Percentiles rank a stretch among this genome's conserved stretches.
phyloP scores from a whole-genome alignment of 768 basidiomycete species.

The Boletus fagicola region DNA sequence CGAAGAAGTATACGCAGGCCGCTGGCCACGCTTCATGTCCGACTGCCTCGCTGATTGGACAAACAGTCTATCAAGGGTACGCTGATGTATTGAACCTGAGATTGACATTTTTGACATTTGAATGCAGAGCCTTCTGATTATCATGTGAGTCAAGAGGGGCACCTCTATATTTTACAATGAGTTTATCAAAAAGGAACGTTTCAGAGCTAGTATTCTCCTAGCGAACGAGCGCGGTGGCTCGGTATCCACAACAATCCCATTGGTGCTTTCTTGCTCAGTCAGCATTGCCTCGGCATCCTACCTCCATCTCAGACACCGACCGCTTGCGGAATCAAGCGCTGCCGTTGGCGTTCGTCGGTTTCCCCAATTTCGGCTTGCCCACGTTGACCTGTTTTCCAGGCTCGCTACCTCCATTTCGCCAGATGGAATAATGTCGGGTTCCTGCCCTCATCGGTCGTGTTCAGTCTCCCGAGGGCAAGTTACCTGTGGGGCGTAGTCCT shows the following conservation, averaged over 20 bases:
- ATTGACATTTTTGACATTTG: slow-evolving; percentile 5
- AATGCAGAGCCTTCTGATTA: slow-evolving; percentile 25
- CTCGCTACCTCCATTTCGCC: slow-evolving; percentile 31
- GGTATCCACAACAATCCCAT: slow-evolving; percentile 18
- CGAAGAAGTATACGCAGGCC: slow-evolving; percentile 49
- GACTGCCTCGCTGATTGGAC: slow-evolving; percentile 51
- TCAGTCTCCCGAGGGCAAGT: slow-evolving; percentile 51
- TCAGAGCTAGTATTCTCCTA: slow-evolving; percentile 37
- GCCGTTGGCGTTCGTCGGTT: slow-evolving; percentile 42
- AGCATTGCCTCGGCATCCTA: slow-evolving; percentile 30
- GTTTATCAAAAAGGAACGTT: slow-evolving; percentile 34
- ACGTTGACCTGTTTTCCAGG: slow-evolving; percentile 25
- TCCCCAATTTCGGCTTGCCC: not conserved
- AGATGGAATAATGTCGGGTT: slow-evolving; percentile 44
- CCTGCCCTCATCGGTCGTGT: slow-evolving; percentile 48
- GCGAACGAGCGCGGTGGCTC: slow-evolving; percentile 31
- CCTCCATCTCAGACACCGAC: slow-evolving; percentile 27
- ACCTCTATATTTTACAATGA: not conserved
- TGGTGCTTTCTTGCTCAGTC: slow-evolving; percentile 22
- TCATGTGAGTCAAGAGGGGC: slow-evolving; percentile 25
- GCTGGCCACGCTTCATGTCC: slow-evolving; percentile 53
- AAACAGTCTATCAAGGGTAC: slow-evolving; percentile 38
- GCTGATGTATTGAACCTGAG: slow-evolving; percentile 13
- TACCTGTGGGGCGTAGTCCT: slow-evolving; percentile 47
- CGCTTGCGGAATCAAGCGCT: slow-evolving; percentile 30